phyloP scores from a whole-genome alignment of 2,329 filamentous ascomycete species.

The Elsinoe perseae region DNA sequence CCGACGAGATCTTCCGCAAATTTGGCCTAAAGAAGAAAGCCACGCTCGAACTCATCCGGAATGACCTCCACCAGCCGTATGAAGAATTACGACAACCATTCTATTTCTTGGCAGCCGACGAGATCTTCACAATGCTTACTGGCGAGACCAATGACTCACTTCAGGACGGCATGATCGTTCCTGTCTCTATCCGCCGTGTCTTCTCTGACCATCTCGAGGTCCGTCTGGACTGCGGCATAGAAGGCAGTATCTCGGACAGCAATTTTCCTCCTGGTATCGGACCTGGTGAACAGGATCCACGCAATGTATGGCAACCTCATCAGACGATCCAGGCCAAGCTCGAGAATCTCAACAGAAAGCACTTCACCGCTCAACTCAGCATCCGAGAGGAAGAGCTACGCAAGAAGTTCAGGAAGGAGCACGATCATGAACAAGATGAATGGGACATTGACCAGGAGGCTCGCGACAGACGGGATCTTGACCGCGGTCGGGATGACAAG shows the following conservation, averaged over 20 bases:
- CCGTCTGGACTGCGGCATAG: slow-evolving; percentile 87
- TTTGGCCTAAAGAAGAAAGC: slow-evolving; percentile 92
- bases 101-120: slow-evolving; percentile 58
- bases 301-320: slow-evolving; percentile 63
- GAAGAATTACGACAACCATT: slow-evolving; percentile 87
- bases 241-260: slow-evolving; percentile 74
- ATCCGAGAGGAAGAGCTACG: slow-evolving; percentile 74
- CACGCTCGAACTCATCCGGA: slow-evolving; percentile 90
- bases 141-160: slow-evolving; percentile 83
- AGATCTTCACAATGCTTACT: slow-evolving; percentile 94
- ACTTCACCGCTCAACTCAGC: slow-evolving; percentile 74
- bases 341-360: slow-evolving; percentile 76
- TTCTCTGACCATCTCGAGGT: slow-evolving; percentile 90
- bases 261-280: slow-evolving; percentile 71
- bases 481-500: slow-evolving; percentile 77
- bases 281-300: slow-evolving; percentile 43
- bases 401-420: slow-evolving; percentile 59
- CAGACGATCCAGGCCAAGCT: slow-evolving; percentile 88
- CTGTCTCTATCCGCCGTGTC: slow-evolving; percentile 78
- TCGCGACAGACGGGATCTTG: slow-evolving; percentile 70
- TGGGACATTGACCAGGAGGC: slow-evolving; percentile 64
- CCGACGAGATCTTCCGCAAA: slow-evolving; percentile 86
- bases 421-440: slow-evolving; percentile 67
- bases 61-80: slow-evolving; percentile 84
- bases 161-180: slow-evolving; percentile 82